Percentiles rank a stretch among this genome's conserved stretches.
Evolutionary conservation across 2,329 filamentous ascomycete species (phyloP).

Genomic region (Xylariaceae sp.): DNA sequence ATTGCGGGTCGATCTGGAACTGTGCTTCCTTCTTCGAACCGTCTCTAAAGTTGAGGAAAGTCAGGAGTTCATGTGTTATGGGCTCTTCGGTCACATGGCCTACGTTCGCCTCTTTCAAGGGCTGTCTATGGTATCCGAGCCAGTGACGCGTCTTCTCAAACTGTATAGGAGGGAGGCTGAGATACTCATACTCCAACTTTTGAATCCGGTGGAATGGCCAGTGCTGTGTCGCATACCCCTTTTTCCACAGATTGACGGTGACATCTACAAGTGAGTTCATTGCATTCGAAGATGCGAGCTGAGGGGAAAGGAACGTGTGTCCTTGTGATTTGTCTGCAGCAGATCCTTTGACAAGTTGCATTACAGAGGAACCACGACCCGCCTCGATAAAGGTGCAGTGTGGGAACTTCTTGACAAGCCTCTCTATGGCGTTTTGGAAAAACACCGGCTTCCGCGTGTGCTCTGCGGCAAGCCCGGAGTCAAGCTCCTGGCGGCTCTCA

Average conservation of each 20-base stretch:
- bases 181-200: constrained; percentile 14
- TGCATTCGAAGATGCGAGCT: constrained; percentile 3
- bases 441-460: constrained; percentile 13
- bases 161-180: constrained; percentile 33
- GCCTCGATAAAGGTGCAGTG: constrained; percentile 12
- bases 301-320: constrained; percentile 4
- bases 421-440: constrained; percentile 14
- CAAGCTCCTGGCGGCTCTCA: constrained; percentile 5
- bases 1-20: constrained; percentile 17
- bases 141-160: constrained; percentile 33
- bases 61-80: constrained; percentile 4
- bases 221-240: constrained; percentile 22
- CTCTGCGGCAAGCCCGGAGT: constrained; percentile 3
- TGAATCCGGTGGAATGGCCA: constrained; percentile 29
- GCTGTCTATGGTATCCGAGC: constrained; percentile 12
- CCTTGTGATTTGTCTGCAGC: constrained; percentile 3
- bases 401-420: constrained; percentile 7
- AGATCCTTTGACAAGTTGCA: constrained; percentile 4
- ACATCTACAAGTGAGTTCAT: constrained; percentile 5
- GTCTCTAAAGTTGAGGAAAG: constrained; percentile 7
- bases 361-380: constrained; percentile 12
- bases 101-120: constrained; percentile 1
- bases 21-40: constrained; percentile 3
- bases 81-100: constrained; percentile 1
- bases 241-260: constrained; percentile 27